phyloP scores from a whole-genome alignment of 768 basidiomycete genomes.

The Auriscalpium vulgare region DNA sequence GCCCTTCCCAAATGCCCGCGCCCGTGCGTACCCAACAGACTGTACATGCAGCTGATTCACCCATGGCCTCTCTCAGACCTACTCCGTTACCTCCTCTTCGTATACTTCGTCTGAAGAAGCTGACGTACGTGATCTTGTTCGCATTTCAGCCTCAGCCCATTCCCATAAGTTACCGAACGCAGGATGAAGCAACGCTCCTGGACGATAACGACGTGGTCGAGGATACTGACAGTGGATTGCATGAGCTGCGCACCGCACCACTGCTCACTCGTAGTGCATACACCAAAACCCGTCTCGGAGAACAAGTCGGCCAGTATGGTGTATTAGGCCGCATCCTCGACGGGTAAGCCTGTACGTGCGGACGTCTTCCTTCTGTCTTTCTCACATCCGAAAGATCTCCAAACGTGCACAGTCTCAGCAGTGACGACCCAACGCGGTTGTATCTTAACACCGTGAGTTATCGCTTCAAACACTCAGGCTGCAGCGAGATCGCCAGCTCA shows the following conservation, averaged over 20 bases:
- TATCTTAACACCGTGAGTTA: constrained; percentile 59
- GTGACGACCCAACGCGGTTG: constrained; percentile 28
- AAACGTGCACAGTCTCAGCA: not conserved
- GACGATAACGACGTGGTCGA: not conserved
- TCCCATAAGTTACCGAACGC: not conserved
- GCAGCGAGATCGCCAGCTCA: not conserved
- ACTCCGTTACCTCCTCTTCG: too few relatives aligned
- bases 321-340: constrained; percentile 34
- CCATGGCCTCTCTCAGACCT: too few relatives aligned
- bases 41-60: too few relatives aligned
- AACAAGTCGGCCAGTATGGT: constrained; percentile 45
- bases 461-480: not conserved
- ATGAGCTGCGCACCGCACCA: constrained; percentile 21
- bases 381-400: too few relatives aligned
- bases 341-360: too few relatives aligned
- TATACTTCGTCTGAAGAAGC: too few relatives aligned
- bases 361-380: too few relatives aligned
- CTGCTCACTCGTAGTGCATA: constrained; percentile 19
- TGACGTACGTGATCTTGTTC: not conserved
- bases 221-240: not conserved
- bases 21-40: too few relatives aligned
- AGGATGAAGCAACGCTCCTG: constrained; percentile 27
- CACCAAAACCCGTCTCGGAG: constrained; percentile 4
- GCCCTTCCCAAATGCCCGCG: too few relatives aligned
- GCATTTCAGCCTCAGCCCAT: not conserved